Conservation (phyloP, 345 rosid species). For the Turnera subulata region DNA sequence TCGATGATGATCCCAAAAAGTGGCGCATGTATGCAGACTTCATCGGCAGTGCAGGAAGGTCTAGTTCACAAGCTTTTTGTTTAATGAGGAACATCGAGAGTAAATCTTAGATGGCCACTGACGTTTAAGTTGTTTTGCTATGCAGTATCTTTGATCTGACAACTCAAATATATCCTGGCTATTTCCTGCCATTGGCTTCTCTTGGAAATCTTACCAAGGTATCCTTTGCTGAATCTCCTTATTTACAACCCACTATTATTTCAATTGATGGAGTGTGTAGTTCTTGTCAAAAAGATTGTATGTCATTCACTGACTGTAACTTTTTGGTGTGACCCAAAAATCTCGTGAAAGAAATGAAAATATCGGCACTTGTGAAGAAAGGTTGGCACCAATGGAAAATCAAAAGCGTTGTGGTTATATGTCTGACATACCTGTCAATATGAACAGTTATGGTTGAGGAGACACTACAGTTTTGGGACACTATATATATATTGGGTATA, state of each 20-base stretch:
- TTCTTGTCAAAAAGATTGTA: neutral
- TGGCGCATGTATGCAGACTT: slow-evolving; percentile 99
- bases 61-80: slow-evolving; percentile 12
- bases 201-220: slow-evolving; percentile 96
- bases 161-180: slow-evolving; percentile 85
- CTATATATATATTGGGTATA: too few species aligned
- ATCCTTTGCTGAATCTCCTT: slow-evolving; percentile 16
- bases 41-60: slow-evolving; percentile 98
- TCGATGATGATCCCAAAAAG: slow-evolving; percentile 96
- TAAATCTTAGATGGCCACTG: neutral
- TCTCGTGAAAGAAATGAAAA: neutral
- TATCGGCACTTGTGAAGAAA: too few species aligned
- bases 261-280: neutral
- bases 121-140: slow-evolving; percentile 7
- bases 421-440: neutral
- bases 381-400: too few species aligned
- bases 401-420: neutral
- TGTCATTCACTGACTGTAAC: neutral
- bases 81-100: neutral
- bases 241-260: neutral
- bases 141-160: slow-evolving; percentile 88
- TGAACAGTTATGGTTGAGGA: neutral
- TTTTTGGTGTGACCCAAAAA: neutral
- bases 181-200: slow-evolving; percentile 87
- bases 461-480: too few species aligned